Percentiles rank a stretch among this genome's conserved stretches.
Evolutionary conservation across 495 filamentous ascomycete species (phyloP).

Genomic region (Entonaema liquescens): DNA sequence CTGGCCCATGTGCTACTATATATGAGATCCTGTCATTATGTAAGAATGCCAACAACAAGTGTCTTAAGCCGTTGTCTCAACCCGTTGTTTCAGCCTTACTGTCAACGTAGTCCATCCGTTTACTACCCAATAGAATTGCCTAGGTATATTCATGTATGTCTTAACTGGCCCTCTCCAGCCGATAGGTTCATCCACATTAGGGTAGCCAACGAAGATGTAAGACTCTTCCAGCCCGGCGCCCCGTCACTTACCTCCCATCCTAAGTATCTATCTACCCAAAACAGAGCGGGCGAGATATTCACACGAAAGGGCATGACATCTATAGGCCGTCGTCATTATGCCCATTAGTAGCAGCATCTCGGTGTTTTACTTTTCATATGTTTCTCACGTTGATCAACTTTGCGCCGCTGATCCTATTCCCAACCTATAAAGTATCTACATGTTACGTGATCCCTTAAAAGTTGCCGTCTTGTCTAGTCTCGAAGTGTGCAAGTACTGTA

Average conservation of each 20-base stretch:
- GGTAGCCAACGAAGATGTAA: background rate
- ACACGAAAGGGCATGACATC: background rate
- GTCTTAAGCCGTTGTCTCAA: conserved; percentile 1
- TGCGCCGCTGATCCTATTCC: conserved; percentile 2
- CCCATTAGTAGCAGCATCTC: conserved; percentile 4
- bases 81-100: conserved; percentile 38
- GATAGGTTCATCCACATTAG: background rate
- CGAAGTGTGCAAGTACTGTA: conserved; percentile 17
- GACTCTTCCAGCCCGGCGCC: background rate
- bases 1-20: conserved; percentile 20
- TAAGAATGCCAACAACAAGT: conserved; percentile 19
- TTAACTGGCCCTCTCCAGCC: background rate
- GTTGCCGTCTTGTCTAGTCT: conserved; percentile 5
- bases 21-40: conserved; percentile 14
- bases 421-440: conserved; percentile 17
- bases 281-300: background rate
- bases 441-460: conserved; percentile 8
- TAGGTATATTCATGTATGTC: background rate
- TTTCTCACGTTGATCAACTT: background rate
- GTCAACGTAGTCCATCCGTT: background rate
- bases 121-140: conserved; percentile 6
- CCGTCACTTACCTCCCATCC: background rate
- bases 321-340: background rate
- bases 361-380: background rate
- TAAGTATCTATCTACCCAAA: background rate